These are phyloP conservation scores for Suillus paluster DNA, from an alignment of 768 basidiomycete species.

Conservation along the genomic window DNA sequence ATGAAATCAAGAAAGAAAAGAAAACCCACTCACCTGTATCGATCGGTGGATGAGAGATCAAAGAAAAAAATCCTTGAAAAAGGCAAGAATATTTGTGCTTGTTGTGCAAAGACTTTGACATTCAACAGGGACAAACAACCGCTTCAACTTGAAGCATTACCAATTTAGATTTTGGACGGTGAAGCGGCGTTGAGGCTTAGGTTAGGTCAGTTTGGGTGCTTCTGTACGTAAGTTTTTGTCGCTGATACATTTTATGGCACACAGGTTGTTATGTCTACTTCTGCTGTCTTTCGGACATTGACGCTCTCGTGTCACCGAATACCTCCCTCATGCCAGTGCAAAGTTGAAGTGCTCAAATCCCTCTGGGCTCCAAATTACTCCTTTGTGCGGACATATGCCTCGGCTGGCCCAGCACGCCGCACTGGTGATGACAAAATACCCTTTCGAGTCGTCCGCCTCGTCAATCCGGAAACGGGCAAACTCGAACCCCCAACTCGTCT, in stretches of 20 bases:
- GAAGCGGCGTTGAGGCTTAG: not conserved
- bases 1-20: not conserved
- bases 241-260: not conserved
- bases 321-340: constrained; percentile 9
- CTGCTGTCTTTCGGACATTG: constrained; percentile 7
- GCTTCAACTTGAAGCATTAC: not conserved
- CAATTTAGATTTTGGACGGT: not conserved
- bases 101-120: constrained; percentile 27
- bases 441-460: constrained; percentile 46
- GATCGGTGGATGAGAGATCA: not conserved
- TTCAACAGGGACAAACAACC: constrained; percentile 36
- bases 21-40: constrained; percentile 15
- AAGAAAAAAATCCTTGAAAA: constrained; percentile 7
- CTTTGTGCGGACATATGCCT: constrained; percentile 3
- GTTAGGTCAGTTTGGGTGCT: not conserved
- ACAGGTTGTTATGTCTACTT: not conserved
- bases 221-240: too few species aligned
- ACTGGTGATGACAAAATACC: constrained; percentile 47
- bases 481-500: constrained; percentile 44
- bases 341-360: not conserved
- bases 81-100: constrained; percentile 20
- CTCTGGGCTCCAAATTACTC: constrained; percentile 6
- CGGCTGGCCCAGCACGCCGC: constrained; percentile 7
- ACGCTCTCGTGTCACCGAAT: constrained; percentile 10
- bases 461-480: constrained; percentile 48